Base-by-base conservation (phyloP, 2,329 filamentous ascomycete genomes). In the Paracoccidioides brasiliensis region DNA sequence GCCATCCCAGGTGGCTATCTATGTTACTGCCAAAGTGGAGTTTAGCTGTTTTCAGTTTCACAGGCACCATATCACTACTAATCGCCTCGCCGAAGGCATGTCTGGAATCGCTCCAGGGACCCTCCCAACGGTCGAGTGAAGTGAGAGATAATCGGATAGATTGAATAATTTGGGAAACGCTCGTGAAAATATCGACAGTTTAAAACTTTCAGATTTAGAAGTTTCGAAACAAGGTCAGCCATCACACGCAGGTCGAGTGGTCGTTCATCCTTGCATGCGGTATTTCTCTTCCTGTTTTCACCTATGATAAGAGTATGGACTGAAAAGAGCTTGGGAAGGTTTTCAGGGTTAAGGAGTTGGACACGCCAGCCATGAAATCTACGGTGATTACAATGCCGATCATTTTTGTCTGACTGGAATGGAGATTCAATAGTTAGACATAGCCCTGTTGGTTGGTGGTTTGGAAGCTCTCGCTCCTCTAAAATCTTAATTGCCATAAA, bases 151-250 rank as follows among this genome's bases (percentile, higher is more conserved):
- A 53, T 28, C 6, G 5, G 4, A 28, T 50, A 12, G 28, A 52
- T 38, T n/a, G 51, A 52, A 22, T 14, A 45, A 12, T 46, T 35
- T 10, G 56, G 56, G n/a, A 51, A 53, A 32, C 42, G 22, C 41
- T 57, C 56, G 9, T 15, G 30, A 33, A 55, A 28, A 48, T 42
- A 41, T 12, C 4, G 15, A 43, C 56, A 55, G 22, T 57, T 22
- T 22, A 57, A 48, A 35, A 33, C 56, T 14, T 52, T 15, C 28
- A 57, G 33, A 37, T 55, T 57, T 14, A 46, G 52, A 42, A 57
- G 53, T 38, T 55, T 57, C n/a, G 52, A 55, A 52, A 57, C 32
- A 40, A 57, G 56, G 1, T 32, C 42, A 35, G 56, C 35, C 38
- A 57, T 33, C n/a, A 55, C 28, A 5, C 46, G 52, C 22, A 55